Conservation (phyloP, 2,329 filamentous ascomycete species). For the Calonectria crousiana region DNA sequence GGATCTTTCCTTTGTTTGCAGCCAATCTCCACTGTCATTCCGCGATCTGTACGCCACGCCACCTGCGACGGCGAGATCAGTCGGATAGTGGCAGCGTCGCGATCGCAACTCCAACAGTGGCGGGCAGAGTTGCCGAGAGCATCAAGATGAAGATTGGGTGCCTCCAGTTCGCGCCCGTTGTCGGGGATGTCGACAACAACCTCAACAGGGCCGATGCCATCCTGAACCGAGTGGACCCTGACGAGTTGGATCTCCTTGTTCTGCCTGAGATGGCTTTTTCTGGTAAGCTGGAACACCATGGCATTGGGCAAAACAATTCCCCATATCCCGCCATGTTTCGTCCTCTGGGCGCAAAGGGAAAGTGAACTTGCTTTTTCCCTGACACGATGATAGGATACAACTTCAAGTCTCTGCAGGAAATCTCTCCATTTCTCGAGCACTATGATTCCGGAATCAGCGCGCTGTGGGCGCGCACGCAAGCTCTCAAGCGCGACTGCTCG, state of each 20-base stretch:
- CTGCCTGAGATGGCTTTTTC: constrained; percentile 19
- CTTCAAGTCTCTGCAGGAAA: constrained; percentile 77
- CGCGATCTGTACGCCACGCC: constrained; percentile 15
- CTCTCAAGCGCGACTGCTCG: constrained; percentile 74
- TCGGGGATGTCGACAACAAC: constrained; percentile 24
- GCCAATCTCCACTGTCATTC: constrained; percentile 4
- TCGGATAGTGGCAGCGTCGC: neutral
- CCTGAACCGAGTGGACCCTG: constrained; percentile 10
- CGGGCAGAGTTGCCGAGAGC: neutral
- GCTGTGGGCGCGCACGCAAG: constrained; percentile 77
- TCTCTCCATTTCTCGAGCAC: constrained; percentile 76
- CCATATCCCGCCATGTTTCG: neutral
- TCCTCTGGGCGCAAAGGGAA: neutral
- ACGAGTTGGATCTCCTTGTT: constrained; percentile 19
- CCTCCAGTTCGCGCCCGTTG: constrained; percentile 18
- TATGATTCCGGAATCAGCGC: constrained; percentile 75
- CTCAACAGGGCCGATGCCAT: constrained; percentile 20
- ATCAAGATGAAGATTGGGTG: constrained; percentile 19
- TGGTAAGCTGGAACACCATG: neutral
- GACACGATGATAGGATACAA: constrained; percentile 72
- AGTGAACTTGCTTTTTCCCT: neutral
- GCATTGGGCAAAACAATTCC: neutral
- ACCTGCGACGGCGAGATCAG: constrained; percentile 17
- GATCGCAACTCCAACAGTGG: neutral
- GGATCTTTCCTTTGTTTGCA: constrained; percentile 6